phyloP scores from a whole-genome alignment of 306 rosid species.

The Benincasa hispida region DNA sequence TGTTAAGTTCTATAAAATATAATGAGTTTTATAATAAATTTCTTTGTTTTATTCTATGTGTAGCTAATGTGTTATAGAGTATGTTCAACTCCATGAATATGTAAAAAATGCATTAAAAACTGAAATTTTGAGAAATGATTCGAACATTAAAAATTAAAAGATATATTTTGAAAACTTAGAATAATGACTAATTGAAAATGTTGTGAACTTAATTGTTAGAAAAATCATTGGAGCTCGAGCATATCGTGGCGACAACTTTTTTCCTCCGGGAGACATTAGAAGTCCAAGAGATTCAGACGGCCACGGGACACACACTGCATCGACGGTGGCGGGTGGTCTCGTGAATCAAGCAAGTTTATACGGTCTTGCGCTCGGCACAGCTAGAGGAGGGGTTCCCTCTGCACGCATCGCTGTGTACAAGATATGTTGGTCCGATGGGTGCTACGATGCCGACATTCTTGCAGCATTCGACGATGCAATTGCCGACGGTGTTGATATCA shows the following conservation, averaged over 20 bases:
- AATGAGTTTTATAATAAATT: not conserved
- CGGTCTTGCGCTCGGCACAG: conserved; percentile 25
- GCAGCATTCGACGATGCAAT: conserved; percentile 34
- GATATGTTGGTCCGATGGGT: conserved; percentile 12
- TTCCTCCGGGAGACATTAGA: not conserved
- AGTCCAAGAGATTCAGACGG: conserved; percentile 24
- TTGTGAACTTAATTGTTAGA: not conserved
- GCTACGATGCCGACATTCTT: conserved; percentile 3
- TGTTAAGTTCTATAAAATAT: not conserved
- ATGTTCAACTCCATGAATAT: not conserved
- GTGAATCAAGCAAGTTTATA: conserved; percentile 17
- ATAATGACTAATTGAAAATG: not conserved
- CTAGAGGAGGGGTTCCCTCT: conserved; percentile 25
- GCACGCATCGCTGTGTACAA: conserved; percentile 34
- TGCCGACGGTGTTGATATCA: conserved; percentile 39
- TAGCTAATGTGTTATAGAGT: not conserved
- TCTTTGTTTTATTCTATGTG: not conserved
- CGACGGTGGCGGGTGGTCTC: conserved; percentile 29
- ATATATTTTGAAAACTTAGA: no score
- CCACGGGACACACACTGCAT: conserved; percentile 40
- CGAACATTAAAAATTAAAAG: no score
- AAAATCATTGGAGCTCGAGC: conserved; percentile 42
- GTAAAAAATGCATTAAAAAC: no score
- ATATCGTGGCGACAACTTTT: not conserved
- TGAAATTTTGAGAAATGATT: not conserved